These are phyloP conservation scores for Nicotiana benthamiana DNA, from an alignment of 257 asterid species.

Conservation along the genomic window DNA sequence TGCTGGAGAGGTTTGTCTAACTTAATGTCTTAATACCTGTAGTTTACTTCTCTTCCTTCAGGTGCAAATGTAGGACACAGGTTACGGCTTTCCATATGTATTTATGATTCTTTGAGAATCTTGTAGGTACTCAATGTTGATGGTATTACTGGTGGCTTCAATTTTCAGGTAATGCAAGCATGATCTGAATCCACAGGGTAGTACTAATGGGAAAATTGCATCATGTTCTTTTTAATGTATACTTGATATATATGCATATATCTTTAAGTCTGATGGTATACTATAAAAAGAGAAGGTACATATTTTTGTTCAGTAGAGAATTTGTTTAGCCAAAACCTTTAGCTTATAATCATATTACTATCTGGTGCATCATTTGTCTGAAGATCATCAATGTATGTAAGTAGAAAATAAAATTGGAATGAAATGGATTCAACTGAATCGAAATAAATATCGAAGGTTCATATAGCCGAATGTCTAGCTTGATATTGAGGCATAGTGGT, in stretches of 20 bases:
- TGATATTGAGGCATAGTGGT: background rate
- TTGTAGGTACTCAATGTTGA: slow-evolving; percentile 70
- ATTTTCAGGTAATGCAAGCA: slow-evolving; percentile 61
- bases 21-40: background rate
- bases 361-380: background rate
- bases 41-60: background rate
- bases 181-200: background rate
- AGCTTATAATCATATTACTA: background rate
- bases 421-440: background rate
- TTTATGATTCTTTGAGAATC: background rate
- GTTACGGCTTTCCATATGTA: background rate
- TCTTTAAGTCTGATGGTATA: background rate
- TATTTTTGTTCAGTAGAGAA: background rate
- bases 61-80: background rate
- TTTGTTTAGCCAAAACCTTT: background rate
- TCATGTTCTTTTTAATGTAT: background rate
- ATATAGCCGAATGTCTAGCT: background rate
- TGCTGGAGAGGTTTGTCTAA: slow-evolving; percentile 80
- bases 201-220: background rate
- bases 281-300: background rate
- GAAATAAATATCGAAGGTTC: background rate
- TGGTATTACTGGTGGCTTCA: slow-evolving; percentile 93
- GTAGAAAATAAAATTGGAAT: background rate
- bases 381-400: background rate
- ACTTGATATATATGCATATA: too few relatives aligned